A percentile compares a stretch with the other conserved stretches of the same genome.
These are phyloP conservation scores for Emmonsiellopsis sp. DNA, from an alignment of 2,329 filamentous ascomycete species.

Conservation along the genomic window DNA sequence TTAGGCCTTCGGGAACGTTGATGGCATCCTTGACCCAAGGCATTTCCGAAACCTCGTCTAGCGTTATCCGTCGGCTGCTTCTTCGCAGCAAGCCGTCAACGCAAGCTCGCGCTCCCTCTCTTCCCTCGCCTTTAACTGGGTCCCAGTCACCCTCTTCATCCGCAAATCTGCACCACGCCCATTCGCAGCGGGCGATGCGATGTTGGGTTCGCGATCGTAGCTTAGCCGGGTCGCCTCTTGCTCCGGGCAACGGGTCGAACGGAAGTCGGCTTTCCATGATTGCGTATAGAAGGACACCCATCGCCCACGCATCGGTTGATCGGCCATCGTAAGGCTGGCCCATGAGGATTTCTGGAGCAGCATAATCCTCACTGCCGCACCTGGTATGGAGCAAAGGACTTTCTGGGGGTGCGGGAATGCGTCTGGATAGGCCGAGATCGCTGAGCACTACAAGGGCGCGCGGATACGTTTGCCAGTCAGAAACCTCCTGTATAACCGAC, in stretches of 20 bases:
- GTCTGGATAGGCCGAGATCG: conserved; percentile 80
- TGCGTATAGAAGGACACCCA: conserved; percentile 87
- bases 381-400: conserved; percentile 85
- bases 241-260: conserved; percentile 80
- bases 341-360: conserved; percentile 91
- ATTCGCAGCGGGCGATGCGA: conserved; percentile 90
- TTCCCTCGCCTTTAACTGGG: conserved; percentile 51
- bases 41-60: conserved; percentile 62
- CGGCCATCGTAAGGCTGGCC: conserved; percentile 91
- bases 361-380: conserved; percentile 95
- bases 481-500: conserved; percentile 53
- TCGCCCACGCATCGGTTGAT: conserved; percentile 85
- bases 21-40: conserved; percentile 73
- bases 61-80: conserved; percentile 64
- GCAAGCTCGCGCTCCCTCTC: conserved; percentile 67
- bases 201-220: conserved; percentile 78
- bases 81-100: conserved; percentile 80
- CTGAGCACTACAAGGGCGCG: conserved; percentile 80
- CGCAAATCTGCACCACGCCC: conserved; percentile 84
- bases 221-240: conserved; percentile 59
- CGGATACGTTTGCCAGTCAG: conserved; percentile 66
- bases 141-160: conserved; percentile 84
- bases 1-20: conserved; percentile 50
- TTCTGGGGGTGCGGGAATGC: conserved; percentile 61
- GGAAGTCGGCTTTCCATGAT: conserved; percentile 87